Evolutionary conservation across 257 asterid species (phyloP).

Genomic region (Apocynum venetum): DNA sequence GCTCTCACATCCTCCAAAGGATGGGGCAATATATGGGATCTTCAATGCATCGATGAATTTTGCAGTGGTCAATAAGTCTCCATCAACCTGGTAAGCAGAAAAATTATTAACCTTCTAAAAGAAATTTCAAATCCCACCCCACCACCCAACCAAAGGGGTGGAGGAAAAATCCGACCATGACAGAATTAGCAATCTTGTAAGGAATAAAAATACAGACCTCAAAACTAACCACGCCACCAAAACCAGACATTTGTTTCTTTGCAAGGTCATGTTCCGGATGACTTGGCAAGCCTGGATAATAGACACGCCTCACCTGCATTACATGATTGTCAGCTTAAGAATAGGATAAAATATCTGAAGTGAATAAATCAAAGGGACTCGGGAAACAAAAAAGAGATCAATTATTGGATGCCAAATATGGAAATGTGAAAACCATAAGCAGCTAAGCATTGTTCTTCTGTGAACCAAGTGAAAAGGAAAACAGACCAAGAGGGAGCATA

Average conservation of each 20-base stretch:
- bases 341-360: neutral
- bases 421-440: neutral
- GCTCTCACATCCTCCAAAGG: constrained; percentile 95
- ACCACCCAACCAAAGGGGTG: neutral
- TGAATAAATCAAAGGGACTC: neutral
- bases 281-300: constrained; percentile 87
- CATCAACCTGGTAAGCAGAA: constrained; percentile 54
- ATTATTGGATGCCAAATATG: neutral
- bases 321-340: constrained; percentile 5
- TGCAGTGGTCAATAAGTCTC: constrained; percentile 65
- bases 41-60: constrained; percentile 69
- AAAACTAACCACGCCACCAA: constrained; percentile 94
- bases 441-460: neutral
- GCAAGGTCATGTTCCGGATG: constrained; percentile 85
- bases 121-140: neutral
- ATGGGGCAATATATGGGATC: constrained; percentile 90
- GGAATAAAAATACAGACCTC: constrained; percentile 53
- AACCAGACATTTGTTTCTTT: constrained; percentile 86
- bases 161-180: neutral
- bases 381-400: neutral
- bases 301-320: constrained; percentile 72
- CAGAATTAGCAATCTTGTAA: neutral
- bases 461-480: neutral
- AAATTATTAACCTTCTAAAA: constrained; percentile 12
- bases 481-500: neutral